These are phyloP conservation scores for Phialophora verrucosa DNA, from an alignment of 2,329 filamentous ascomycete genomes.

Conservation along the genomic window DNA sequence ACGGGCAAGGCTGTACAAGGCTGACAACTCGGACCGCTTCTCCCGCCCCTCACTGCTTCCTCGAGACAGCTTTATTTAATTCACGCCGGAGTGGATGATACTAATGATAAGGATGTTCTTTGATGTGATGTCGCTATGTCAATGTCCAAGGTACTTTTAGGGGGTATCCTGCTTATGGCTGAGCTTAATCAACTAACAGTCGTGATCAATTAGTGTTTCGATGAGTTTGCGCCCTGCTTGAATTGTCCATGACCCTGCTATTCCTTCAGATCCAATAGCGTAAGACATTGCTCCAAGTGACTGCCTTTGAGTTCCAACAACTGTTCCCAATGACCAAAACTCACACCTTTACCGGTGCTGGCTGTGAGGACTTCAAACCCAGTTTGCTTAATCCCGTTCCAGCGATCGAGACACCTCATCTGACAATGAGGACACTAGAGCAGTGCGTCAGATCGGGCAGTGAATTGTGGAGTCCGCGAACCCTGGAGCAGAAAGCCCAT, in stretches of 20 bases:
- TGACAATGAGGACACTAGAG: not conserved
- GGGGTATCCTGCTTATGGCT: slow-evolving; percentile 12
- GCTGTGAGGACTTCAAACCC: not conserved
- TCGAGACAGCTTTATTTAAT: not conserved
- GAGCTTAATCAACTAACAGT: not conserved
- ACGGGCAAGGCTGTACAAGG: not conserved
- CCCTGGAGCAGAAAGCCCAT: not conserved
- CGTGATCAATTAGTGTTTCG: not conserved
- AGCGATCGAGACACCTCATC: not conserved
- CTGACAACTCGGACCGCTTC: not conserved
- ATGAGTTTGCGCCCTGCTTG: not conserved
- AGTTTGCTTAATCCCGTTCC: not conserved
- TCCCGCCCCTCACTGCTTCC: not conserved
- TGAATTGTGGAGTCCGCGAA: not conserved
- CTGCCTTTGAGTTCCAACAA: not conserved
- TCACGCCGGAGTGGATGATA: not conserved
- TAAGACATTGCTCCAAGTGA: not conserved
- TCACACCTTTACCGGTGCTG: not conserved
- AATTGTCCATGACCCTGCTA: not conserved
- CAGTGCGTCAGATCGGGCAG: not conserved
- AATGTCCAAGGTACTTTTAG: slow-evolving; percentile 12
- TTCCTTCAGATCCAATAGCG: not conserved
- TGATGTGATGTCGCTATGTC: slow-evolving; percentile 5
- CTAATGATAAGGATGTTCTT: not conserved
- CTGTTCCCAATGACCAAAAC: not conserved